A percentile compares a stretch with the other conserved stretches of the same genome.
phyloP scores from a whole-genome alignment of 2,329 filamentous ascomycete species.

The Sphaerulina musiva region DNA sequence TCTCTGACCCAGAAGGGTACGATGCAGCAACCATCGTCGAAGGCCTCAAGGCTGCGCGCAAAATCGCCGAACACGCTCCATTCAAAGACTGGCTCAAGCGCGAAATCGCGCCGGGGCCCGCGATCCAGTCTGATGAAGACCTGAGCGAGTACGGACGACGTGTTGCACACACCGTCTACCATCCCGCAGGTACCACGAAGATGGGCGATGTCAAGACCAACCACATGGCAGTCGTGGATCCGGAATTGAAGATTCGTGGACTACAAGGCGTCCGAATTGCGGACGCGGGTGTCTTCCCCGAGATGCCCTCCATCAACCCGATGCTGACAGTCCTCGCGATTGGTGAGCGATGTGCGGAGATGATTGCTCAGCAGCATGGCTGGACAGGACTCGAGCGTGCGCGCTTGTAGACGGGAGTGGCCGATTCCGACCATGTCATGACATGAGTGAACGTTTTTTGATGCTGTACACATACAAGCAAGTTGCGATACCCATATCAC shows the following conservation, averaged over 20 bases:
- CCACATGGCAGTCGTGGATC: slow-evolving; percentile 71
- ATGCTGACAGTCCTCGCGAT: slow-evolving; percentile 84
- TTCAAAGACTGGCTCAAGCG: slow-evolving; percentile 79
- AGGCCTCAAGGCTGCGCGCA: slow-evolving; percentile 69
- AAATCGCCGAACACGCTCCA: slow-evolving; percentile 66
- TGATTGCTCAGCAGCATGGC: slow-evolving; percentile 68
- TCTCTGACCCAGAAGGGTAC: slow-evolving; percentile 79
- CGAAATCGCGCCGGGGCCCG: slow-evolving; percentile 71
- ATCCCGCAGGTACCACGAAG: slow-evolving; percentile 82
- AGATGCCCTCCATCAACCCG: slow-evolving; percentile 79
- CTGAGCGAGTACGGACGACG: slow-evolving; percentile 74
- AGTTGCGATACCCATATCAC: neutral
- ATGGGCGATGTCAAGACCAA: slow-evolving; percentile 72
- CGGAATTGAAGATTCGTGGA: slow-evolving; percentile 63
- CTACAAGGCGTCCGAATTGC: slow-evolving; percentile 70
- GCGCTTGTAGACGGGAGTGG: slow-evolving; percentile 41
- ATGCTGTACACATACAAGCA: neutral
- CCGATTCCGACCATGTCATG: neutral
- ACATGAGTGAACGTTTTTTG: neutral
- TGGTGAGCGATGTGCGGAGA: slow-evolving; percentile 76
- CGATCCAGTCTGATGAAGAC: slow-evolving; percentile 68
- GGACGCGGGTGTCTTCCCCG: slow-evolving; percentile 81
- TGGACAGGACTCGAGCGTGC: slow-evolving; percentile 54
- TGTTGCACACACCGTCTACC: slow-evolving; percentile 83
- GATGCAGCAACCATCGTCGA: slow-evolving; percentile 75